These are phyloP conservation scores for Cutaneotrichosporon dermatis DNA, from an alignment of 1,284 basidiomycete genomes.

Conservation along the genomic window DNA sequence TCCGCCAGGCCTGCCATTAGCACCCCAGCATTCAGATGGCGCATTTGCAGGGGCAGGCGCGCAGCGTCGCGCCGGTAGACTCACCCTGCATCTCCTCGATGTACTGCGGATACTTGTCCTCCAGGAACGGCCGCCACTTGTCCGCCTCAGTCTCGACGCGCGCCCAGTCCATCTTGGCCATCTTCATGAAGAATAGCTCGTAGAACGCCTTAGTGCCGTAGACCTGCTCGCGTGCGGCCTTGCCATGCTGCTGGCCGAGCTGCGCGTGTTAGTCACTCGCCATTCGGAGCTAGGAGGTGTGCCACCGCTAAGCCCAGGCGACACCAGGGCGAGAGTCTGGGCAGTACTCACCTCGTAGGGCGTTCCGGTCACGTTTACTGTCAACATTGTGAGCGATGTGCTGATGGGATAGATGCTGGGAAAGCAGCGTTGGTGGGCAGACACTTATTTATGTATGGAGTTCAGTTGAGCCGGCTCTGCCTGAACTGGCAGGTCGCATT, in stretches of 20 bases:
- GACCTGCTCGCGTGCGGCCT: slow-evolving; percentile 10
- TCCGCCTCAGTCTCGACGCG: slow-evolving; percentile 8
- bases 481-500: no score
- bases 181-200: slow-evolving; percentile 12
- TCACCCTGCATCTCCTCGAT: slow-evolving; percentile 18
- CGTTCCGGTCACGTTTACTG: slow-evolving; percentile 10
- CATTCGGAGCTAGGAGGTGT: no score
- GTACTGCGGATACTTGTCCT: slow-evolving; percentile 13
- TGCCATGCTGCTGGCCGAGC: slow-evolving; percentile 18
- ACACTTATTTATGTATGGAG: background rate
- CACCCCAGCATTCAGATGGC: no score
- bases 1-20: slow-evolving; percentile 12
- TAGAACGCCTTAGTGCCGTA: slow-evolving; percentile 20
- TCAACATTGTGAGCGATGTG: slow-evolving; percentile 5
- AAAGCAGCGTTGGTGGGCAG: background rate
- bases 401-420: no score
- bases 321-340: no score
- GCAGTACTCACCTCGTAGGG: slow-evolving; percentile 12
- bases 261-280: background rate
- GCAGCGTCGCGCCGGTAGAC: background rate
- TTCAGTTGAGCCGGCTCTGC: no score
- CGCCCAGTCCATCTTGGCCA: slow-evolving; percentile 17
- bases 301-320: no score
- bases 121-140: slow-evolving; percentile 16
- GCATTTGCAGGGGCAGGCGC: background rate